Percentiles rank a stretch among this genome's conserved stretches.
Evolutionary conservation across 2,329 filamentous ascomycete genomes (phyloP).

Genomic region (Trematosphaeria pertusa): DNA sequence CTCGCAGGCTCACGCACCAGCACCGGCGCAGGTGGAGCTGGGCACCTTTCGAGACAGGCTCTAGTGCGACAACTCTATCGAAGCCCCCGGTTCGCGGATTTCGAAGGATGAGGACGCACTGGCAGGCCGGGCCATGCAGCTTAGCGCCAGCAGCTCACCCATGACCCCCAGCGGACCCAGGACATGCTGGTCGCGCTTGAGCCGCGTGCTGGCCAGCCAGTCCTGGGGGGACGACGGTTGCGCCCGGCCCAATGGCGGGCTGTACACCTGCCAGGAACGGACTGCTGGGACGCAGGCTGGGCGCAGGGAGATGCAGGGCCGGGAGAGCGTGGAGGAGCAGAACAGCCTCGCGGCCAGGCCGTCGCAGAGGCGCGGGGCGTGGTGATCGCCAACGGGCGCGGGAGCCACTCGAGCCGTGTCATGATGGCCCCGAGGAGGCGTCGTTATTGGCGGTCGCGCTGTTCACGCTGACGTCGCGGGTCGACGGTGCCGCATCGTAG

Average conservation of each 20-base stretch:
- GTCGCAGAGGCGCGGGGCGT: constrained; percentile 3
- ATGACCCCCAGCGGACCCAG: constrained; percentile 7
- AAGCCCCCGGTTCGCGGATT: constrained; percentile 37
- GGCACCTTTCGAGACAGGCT: constrained; percentile 22
- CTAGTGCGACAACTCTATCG: constrained; percentile 45
- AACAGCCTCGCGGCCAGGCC: constrained; percentile 1
- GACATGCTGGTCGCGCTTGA: constrained; percentile 36
- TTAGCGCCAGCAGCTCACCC: constrained; percentile 27
- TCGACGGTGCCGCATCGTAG: too few relatives aligned
- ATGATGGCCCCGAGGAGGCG: too few relatives aligned
- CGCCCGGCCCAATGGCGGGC: constrained; percentile 43
- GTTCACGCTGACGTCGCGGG: too few relatives aligned
- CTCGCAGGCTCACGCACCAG: constrained; percentile 19
- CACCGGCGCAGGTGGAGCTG: constrained; percentile 14
- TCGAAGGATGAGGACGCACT: constrained; percentile 25
- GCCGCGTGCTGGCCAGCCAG: constrained; percentile 37
- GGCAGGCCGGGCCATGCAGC: constrained; percentile 22
- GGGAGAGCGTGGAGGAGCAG: background rate
- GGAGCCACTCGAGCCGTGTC: too few relatives aligned
- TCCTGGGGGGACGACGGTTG: constrained; percentile 36
- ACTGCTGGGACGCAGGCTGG: constrained; percentile 28
- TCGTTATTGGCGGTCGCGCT: too few relatives aligned
- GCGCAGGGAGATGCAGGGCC: background rate
- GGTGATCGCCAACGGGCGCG: constrained; percentile 4
- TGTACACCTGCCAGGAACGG: constrained; percentile 36